Percentiles rank a stretch among this genome's conserved stretches.
Conservation (phyloP, 768 basidiomycete genomes). For the Hemileccinum rubropunctum region DNA sequence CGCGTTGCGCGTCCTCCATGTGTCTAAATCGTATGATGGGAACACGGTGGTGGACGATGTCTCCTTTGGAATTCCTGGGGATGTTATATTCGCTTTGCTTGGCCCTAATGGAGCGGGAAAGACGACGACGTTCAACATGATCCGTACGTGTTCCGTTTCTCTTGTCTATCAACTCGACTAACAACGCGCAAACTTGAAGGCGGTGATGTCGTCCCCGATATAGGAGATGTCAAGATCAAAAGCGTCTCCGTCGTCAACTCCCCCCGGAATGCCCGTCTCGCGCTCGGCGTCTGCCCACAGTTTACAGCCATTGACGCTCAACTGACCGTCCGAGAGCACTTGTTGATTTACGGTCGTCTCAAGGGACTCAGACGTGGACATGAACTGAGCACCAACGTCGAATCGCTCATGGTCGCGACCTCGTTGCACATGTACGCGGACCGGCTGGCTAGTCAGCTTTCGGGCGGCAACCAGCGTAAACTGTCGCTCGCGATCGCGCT, state of each 20-base stretch:
- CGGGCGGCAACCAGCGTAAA: constrained; percentile 80
- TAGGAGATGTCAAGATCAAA: constrained; percentile 67
- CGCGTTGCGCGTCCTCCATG: constrained; percentile 56
- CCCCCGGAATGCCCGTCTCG: constrained; percentile 60
- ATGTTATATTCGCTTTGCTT: constrained; percentile 69
- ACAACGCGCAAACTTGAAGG: constrained; percentile 36
- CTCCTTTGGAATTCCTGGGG: constrained; percentile 58
- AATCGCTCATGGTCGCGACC: constrained; percentile 56
- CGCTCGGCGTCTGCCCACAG: constrained; percentile 80
- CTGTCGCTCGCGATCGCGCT: constrained; percentile 73
- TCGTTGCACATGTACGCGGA: constrained; percentile 61
- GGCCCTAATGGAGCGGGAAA: constrained; percentile 86
- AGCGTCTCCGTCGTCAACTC: constrained; percentile 63
- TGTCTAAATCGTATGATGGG: constrained; percentile 58
- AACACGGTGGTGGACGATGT: constrained; percentile 71
- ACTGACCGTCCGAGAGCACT: constrained; percentile 74
- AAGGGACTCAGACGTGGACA: constrained; percentile 58
- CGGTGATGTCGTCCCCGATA: constrained; percentile 64
- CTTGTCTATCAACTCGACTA: background rate
- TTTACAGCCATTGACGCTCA: constrained; percentile 82
- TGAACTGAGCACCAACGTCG: constrained; percentile 53
- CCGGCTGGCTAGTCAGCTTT: constrained; percentile 69
- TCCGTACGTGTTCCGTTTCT: constrained; percentile 46
- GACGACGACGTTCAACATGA: constrained; percentile 79
- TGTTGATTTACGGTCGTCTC: constrained; percentile 66